phyloP scores from a whole-genome alignment of 2,329 filamentous ascomycete species.

The Paraphoma sp. region DNA sequence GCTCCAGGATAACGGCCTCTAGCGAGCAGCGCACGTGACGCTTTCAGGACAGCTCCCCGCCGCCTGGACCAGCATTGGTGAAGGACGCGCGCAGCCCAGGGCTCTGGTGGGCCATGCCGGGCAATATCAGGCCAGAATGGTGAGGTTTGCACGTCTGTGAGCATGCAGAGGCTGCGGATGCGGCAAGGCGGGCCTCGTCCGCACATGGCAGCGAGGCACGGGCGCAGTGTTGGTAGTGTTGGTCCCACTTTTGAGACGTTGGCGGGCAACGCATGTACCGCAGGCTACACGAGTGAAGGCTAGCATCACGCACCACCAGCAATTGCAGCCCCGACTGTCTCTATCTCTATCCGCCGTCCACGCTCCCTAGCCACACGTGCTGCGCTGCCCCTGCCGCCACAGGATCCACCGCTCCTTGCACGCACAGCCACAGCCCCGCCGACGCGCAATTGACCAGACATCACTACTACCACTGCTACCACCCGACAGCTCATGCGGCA shows the following conservation, averaged over 20 bases:
- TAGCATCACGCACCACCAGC: neutral
- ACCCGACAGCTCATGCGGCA: conserved; percentile 42
- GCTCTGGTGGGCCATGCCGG: conserved; percentile 15
- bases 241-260: conserved; percentile 1
- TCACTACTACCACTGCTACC: conserved; percentile 1
- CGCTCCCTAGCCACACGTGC: conserved; percentile 19
- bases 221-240: neutral
- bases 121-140: conserved; percentile 33
- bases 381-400: conserved; percentile 9
- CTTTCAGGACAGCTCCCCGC: conserved; percentile 14
- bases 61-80: conserved; percentile 12
- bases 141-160: conserved; percentile 11
- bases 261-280: neutral
- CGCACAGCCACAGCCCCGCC: conserved; percentile 21
- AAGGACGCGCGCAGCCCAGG: conserved; percentile 11
- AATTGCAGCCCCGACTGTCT: conserved; percentile 12
- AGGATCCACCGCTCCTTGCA: conserved; percentile 12
- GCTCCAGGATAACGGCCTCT: conserved; percentile 24
- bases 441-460: conserved; percentile 17
- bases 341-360: conserved; percentile 10
- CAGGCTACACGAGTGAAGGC: conserved; percentile 1
- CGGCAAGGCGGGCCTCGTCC: neutral
- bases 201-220: conserved; percentile 4
- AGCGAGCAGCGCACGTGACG: conserved; percentile 31
- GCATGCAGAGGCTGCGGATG: conserved; percentile 12